Percentiles rank a stretch among this genome's conserved stretches.
These are phyloP conservation scores for Mortierella antarctica DNA, from an alignment of 192 early-diverging fungal species.

Conservation along the genomic window DNA sequence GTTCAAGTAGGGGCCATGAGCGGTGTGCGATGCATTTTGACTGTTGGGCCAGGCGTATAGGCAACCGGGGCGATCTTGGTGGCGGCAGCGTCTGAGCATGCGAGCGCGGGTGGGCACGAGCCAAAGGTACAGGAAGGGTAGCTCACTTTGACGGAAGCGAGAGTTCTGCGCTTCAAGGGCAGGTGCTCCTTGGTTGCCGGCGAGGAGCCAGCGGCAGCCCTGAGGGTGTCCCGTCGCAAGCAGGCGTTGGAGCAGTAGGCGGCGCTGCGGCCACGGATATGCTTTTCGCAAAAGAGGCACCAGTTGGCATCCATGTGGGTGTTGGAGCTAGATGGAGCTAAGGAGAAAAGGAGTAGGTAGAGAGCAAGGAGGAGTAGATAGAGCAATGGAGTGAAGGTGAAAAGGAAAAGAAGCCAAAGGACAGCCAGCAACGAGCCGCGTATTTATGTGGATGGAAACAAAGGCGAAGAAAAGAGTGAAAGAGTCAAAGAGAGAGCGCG, in stretches of 20 bases:
- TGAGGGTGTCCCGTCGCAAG: conserved; percentile 35
- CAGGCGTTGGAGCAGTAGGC: conserved; percentile 51
- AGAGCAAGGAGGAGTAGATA: not conserved
- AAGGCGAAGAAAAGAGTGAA: conserved; percentile 2
- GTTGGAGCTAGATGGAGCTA: not conserved
- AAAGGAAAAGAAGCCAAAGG: conserved; percentile 31
- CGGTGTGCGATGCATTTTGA: too few species aligned
- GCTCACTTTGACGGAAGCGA: too few species aligned
- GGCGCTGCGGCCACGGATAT: conserved; percentile 40
- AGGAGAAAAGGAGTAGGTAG: not conserved
- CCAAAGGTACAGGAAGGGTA: too few species aligned
- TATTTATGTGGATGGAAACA: not conserved
- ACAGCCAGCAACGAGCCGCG: not conserved
- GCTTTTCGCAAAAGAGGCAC: conserved; percentile 55
- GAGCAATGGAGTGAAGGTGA: conserved; percentile 4
- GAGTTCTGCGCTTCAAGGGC: too few species aligned
- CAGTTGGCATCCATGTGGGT: conserved; percentile 50
- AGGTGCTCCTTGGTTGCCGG: too few species aligned
- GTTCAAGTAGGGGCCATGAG: too few species aligned
- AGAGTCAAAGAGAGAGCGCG: not conserved
- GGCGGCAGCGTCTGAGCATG: too few species aligned
- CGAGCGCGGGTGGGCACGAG: too few species aligned
- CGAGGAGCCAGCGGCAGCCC: not conserved
- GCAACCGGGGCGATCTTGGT: too few species aligned
- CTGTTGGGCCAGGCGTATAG: too few species aligned